Conservation (phyloP, 495 filamentous ascomycete species). For the Hyaloscypha bicolor region DNA sequence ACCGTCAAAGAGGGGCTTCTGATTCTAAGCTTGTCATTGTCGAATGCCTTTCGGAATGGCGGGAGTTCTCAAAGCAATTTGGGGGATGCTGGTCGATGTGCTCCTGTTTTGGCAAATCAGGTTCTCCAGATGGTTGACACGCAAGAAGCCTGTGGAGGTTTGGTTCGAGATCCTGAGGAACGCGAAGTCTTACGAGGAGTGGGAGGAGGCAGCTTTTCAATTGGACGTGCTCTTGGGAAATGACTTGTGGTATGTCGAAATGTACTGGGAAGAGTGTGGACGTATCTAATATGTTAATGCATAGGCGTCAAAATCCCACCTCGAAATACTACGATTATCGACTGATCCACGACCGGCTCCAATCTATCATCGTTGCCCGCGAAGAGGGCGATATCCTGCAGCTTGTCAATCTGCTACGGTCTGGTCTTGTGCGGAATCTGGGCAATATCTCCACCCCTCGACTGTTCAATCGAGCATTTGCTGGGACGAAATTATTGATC, state of each 20-base stretch:
- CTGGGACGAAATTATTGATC: conserved; percentile 86
- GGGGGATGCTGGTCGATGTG: conserved; percentile 62
- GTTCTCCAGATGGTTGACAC: conserved; percentile 55
- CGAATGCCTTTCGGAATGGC: conserved; percentile 25
- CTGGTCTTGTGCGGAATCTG: conserved; percentile 85
- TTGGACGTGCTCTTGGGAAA: conserved; percentile 77
- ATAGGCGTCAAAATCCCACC: conserved; percentile 77
- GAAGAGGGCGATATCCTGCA: conserved; percentile 74
- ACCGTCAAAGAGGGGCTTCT: neutral
- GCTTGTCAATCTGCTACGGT: conserved; percentile 78
- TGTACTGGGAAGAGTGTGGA: neutral
- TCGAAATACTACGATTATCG: conserved; percentile 87
- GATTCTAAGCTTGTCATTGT: neutral
- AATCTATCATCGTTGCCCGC: conserved; percentile 71
- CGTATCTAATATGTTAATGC: conserved; percentile 8
- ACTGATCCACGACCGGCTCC: conserved; percentile 78
- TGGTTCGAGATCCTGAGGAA: conserved; percentile 60
- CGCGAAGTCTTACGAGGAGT: conserved; percentile 76
- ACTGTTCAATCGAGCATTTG: conserved; percentile 82
- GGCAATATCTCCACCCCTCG: conserved; percentile 87
- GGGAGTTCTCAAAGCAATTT: conserved; percentile 47
- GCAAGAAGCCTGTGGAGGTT: conserved; percentile 52
- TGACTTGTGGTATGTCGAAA: conserved; percentile 70
- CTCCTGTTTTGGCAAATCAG: conserved; percentile 64
- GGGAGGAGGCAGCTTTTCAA: conserved; percentile 78